A percentile compares a stretch with the other conserved stretches of the same genome.
phyloP scores from a whole-genome alignment of 371 early-diverging fungal species.

The Syncephalastrum sp. region DNA sequence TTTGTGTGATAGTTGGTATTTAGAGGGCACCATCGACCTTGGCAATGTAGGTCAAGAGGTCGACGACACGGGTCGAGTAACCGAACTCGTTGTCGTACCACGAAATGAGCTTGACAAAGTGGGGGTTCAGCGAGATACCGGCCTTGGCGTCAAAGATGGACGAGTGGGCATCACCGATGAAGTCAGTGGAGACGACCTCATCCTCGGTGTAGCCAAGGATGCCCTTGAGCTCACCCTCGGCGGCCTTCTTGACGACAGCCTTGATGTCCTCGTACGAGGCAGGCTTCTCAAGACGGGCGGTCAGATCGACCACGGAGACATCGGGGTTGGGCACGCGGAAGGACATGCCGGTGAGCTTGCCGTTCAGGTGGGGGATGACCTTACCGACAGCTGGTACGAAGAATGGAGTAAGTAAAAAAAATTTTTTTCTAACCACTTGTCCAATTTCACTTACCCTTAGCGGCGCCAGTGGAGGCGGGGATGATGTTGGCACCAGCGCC shows the following conservation, averaged over 20 bases:
- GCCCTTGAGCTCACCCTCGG: slow-evolving; percentile 84
- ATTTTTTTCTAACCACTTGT: slow-evolving; percentile 40
- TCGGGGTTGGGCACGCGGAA: slow-evolving; percentile 98
- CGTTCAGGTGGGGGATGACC: slow-evolving; percentile 96
- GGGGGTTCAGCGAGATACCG: slow-evolving; percentile 94
- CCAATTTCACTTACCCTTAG: slow-evolving; percentile 60
- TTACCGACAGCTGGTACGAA: slow-evolving; percentile 85
- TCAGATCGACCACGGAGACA: slow-evolving; percentile 99
- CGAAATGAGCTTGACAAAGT: slow-evolving; percentile 97
- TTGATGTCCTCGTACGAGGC: slow-evolving; percentile 93
- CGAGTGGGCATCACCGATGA: slow-evolving; percentile 87
- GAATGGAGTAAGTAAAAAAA: background rate
- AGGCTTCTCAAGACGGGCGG: slow-evolving; percentile 85
- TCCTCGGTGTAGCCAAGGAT: slow-evolving; percentile 96
- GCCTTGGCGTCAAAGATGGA: slow-evolving; percentile 98
- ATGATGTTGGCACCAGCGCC: slow-evolving; percentile 98
- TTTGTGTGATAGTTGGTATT: background rate
- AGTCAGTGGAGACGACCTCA: slow-evolving; percentile 96
- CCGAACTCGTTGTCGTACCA: slow-evolving; percentile 97
- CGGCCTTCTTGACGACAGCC: slow-evolving; percentile 80
- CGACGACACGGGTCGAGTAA: slow-evolving; percentile 92
- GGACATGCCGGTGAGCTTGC: slow-evolving; percentile 99
- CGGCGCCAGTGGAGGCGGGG: slow-evolving; percentile 99
- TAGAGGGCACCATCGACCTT: slow-evolving; percentile 45
- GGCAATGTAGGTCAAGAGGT: slow-evolving; percentile 81